Base-by-base conservation (phyloP, 768 basidiomycete genomes). In the Terana coerulea region DNA sequence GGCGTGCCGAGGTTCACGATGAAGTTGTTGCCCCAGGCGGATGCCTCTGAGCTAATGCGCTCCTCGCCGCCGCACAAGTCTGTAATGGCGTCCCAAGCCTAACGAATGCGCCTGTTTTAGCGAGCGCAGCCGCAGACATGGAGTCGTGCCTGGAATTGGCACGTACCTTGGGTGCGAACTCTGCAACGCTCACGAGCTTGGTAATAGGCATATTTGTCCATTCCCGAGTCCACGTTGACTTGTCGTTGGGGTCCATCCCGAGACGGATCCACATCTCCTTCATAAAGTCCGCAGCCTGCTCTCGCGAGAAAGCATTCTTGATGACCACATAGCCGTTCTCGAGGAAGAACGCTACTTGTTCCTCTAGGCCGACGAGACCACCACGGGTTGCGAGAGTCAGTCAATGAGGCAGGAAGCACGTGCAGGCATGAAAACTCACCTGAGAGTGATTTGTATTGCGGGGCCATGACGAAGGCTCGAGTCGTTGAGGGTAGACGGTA, bases 91-190 rank as follows among this genome's bases (percentile, higher is more conserved):
- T 9, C 53, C 53, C 53, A 54, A 4, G 43, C 69, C 69, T 60
- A 61, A 0, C 49, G 21, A 5, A 9, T 51, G 17, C 22, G 48
- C 51, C 54, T 59, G 2, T 54, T 21, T 5, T 26, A 14, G 9
- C 41, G 51, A n/a, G 29, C 8, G 15, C 21, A 17, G 5, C 14
- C 5, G 11, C 12, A 30, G 34, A 10, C 22, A 9, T 15, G 6
- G 30, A 9, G n/a, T 12, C n/a, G n/a, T n/a, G n/a, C n/a, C 14
- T 22, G 17, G n/a, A n/a, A 24, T 39, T 9, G 47, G 7, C 5
- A 39, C 30, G 31, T 58, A 73, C 79, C 68, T 77, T 79, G 3
- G 81, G 79, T 10, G 79, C 75, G 59, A 80, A 80, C 1, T 63
- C 67, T 4, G 71, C 65, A n/a, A 81, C 75, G 35, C 59, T 61